Base-by-base conservation (phyloP, 768 basidiomycete genomes). In the Phlebiopsis gigantea region DNA sequence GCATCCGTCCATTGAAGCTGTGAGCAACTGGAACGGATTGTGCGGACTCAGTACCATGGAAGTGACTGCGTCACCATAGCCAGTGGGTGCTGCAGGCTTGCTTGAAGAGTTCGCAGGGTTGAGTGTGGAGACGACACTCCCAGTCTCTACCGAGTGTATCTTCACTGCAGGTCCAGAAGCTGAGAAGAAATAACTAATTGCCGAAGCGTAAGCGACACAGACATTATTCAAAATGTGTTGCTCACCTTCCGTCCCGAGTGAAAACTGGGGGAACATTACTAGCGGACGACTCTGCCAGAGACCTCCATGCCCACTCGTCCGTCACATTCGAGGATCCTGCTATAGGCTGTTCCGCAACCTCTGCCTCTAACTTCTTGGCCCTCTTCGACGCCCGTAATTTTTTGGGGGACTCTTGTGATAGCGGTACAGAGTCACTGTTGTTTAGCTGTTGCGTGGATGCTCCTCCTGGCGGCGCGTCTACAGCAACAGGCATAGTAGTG, bases 21-120 rank as follows among this genome's bases (percentile, higher is more conserved):
- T 93, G 61, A 98, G 83, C 61, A 99, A 72, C 69, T 98, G 97
- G 61, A 93, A 90, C 24, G 84, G 77, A 71, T 97, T 98, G 60
- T 85, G 79, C 14, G 97, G 93, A 67, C 84, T 88, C 55, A 98
- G 72, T 41, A 85, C 73, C 41, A 87, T 81, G 41, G 85, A 81
- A 10, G 93, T 92, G 61, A 98, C 81, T 22, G 75, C 65, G 63
- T 80, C 78, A 4, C 77, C 71, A 56, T 77, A 75, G 10, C 67
- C 60, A 68, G 71, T 58, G 67, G 69, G 61, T 69, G 72, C 51
- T 66, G 70, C 56, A 61, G 73, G 46, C 56, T 62, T 63, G 55
- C 71, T 63, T 19, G 62, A 55, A 24, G 57, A 49, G 28, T 34
- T 50, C 14, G 62, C 60, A 74, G 85, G 75, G 15, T 84, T 83